Evolutionary conservation across 2,329 filamentous ascomycete genomes (phyloP).

Genomic region (Hypoxylon sp.): DNA sequence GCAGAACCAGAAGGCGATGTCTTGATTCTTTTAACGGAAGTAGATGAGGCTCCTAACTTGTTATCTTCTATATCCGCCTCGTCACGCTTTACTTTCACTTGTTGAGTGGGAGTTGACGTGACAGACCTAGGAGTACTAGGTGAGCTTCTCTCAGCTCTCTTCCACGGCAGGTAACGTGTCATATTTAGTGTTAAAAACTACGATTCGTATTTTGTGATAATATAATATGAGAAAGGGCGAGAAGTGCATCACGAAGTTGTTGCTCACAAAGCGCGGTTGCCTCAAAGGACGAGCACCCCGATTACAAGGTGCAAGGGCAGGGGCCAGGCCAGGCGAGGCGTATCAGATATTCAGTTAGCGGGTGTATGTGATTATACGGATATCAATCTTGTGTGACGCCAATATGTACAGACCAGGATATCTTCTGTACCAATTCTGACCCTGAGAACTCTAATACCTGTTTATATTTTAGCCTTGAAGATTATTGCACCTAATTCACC

Average conservation of each 20-base stretch:
- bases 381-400: neutral
- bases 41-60: slow-evolving; percentile 29
- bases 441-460: neutral
- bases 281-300: neutral
- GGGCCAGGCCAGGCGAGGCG: too few species aligned
- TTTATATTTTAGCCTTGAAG: neutral
- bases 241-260: neutral
- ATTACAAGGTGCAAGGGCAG: slow-evolving; percentile 4
- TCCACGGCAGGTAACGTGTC: slow-evolving; percentile 69
- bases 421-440: neutral
- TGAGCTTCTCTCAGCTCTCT: slow-evolving; percentile 51
- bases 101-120: slow-evolving; percentile 39
- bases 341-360: slow-evolving; percentile 3
- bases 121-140: slow-evolving; percentile 25
- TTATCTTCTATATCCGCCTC: slow-evolving; percentile 24
- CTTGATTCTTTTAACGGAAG: slow-evolving; percentile 19
- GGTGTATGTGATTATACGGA: neutral
- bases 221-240: neutral
- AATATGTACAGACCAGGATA: too few species aligned
- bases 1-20: slow-evolving; percentile 23
- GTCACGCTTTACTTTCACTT: slow-evolving; percentile 32
- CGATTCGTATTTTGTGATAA: neutral
- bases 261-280: neutral
- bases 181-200: slow-evolving; percentile 53
- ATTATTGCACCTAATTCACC: neutral